Evolutionary conservation across 2,329 filamentous ascomycete species (phyloP), one percentile per base, ranked within the genome.

Genomic region (Lachnellula arida): DNA sequence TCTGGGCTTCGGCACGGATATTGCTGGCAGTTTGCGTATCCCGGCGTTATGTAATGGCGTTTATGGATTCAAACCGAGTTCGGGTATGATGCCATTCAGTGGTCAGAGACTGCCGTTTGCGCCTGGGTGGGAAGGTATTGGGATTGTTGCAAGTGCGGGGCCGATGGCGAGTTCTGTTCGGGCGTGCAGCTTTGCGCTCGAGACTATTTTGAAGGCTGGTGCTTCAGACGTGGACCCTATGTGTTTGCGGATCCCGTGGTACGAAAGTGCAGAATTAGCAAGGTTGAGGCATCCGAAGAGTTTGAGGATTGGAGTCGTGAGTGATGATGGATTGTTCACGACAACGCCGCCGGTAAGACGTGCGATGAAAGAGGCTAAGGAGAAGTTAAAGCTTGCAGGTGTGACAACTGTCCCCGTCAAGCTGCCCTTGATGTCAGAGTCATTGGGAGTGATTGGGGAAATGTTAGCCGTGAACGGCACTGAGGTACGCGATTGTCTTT

Each of bases 1-100:
- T 5, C 64, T 87, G 1, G 85, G 85, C 0, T 75, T 86, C 14
- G 83, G 82, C 0, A 87, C 84, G 0, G 85, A 87, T 68, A 77
- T 87, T 47, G 79, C 76, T 1, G 79, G 79, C 1, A 75, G 72
- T 46, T 71, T 74, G 17, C 55, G 72, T 7, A 68, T 72, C 15
- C 71, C 71, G 1, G 76, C 78, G 1, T 77, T 79, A 72, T 79
- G 77, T 52, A 75, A 76, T 53, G 78, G 77, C 0, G 60, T 80
- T 3, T 81, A 78, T 60, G 76, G 77, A 1, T 73, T 80, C 64
- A 80, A 80, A 53, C 78, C 78, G 1, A 75, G 72, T 43, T 65
- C 67, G 2, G 71, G 72, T 11, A 71, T 69, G 34, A 65, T 72
- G 23, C 64, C 68, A 72, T 64, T 78, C 75, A 64, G 75, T 70